Percentiles rank a stretch among this genome's conserved stretches.
phyloP scores from a whole-genome alignment of 116 monocot genomes.

The Dioscorea cayenensis region DNA sequence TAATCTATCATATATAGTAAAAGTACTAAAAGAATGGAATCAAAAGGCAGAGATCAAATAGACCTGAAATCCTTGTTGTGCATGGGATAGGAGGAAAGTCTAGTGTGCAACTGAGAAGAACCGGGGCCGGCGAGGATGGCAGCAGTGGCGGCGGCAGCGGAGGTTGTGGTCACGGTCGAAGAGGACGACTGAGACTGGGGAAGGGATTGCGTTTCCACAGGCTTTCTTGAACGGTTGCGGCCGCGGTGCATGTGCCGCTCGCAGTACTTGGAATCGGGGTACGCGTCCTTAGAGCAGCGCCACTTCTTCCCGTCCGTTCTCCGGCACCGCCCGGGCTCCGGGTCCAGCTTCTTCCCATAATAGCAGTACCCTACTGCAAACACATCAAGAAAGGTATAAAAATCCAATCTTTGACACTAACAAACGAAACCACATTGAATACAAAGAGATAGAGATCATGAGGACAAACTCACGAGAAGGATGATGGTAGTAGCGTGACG shows the following conservation, averaged over 20 bases:
- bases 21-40: not conserved
- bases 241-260: slow-evolving; percentile 96
- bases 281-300: slow-evolving; percentile 86
- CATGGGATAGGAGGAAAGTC: slow-evolving; percentile 30
- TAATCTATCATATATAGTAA: not conserved
- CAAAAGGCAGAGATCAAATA: not conserved
- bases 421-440: not conserved
- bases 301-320: slow-evolving; percentile 91
- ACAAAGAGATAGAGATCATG: not conserved
- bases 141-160: not conserved
- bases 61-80: slow-evolving; percentile 48
- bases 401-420: not conserved
- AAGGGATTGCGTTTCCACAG: slow-evolving; percentile 69
- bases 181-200: slow-evolving; percentile 40
- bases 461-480: slow-evolving; percentile 29
- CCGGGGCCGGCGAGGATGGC: slow-evolving; percentile 17
- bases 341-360: slow-evolving; percentile 82
- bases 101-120: slow-evolving; percentile 45
- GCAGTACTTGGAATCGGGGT: slow-evolving; percentile 87
- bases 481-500: slow-evolving; percentile 51
- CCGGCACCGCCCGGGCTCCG: slow-evolving; percentile 82
- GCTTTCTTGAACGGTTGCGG: slow-evolving; percentile 99
- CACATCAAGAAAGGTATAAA: not conserved
- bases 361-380: slow-evolving; percentile 62
- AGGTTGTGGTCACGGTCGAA: slow-evolving; percentile 17